Conservation (phyloP, 106 monocot genomes). For the Acorus calamus region DNA sequence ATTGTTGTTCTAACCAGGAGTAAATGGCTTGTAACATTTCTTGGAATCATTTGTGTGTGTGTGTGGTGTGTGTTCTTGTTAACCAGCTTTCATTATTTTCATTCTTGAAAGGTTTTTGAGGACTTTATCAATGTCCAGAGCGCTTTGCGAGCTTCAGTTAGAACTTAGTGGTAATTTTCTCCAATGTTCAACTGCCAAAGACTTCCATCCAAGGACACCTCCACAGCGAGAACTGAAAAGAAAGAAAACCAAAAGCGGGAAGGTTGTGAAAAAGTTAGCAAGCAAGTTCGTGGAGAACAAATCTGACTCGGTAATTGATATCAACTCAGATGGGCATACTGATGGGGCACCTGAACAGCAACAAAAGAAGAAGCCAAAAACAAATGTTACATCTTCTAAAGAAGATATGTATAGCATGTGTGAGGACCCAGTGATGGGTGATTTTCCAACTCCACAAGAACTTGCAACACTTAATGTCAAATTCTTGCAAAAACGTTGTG, state of each 20-base stretch:
- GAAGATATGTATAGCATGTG: no score
- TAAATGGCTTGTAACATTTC: no score
- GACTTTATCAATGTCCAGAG: conserved; percentile 68
- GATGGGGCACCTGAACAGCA: background rate
- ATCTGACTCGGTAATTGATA: conserved; percentile 1
- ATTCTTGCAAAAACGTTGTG: conserved; percentile 40
- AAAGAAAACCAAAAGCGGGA: conserved; percentile 20
- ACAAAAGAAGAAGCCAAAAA: no score
- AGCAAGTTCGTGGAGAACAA: conserved; percentile 13
- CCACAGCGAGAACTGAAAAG: conserved; percentile 34
- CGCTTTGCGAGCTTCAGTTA: conserved; percentile 59
- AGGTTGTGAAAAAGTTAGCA: conserved; percentile 20
- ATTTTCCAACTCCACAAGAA: conserved; percentile 74
- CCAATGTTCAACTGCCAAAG: conserved; percentile 1
- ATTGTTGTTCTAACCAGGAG: no score
- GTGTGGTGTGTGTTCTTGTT: no score
- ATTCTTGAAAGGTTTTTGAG: conserved; percentile 13
- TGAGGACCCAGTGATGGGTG: conserved; percentile 10
- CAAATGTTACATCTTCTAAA: no score
- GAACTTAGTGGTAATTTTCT: conserved; percentile 12
- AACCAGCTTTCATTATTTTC: no score
- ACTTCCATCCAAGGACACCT: conserved; percentile 61
- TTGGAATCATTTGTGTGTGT: no score
- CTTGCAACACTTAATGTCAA: conserved; percentile 38
- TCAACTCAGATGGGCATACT: background rate